These are phyloP conservation scores for Durio zibethinus DNA, from an alignment of 345 rosid genomes.

Conservation along the genomic window DNA sequence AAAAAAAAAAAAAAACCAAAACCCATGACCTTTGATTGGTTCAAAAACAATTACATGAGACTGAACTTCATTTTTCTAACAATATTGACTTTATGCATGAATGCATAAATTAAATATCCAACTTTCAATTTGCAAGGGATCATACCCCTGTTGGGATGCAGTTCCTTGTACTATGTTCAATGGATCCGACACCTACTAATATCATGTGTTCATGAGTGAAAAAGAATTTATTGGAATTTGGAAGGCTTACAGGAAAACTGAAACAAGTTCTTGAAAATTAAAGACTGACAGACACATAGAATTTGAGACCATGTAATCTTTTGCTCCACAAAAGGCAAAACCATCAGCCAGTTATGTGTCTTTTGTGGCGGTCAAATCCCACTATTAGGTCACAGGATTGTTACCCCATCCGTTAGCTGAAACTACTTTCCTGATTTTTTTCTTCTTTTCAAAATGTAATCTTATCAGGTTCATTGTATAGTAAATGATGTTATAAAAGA, in stretches of 20 bases:
- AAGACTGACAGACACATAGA: not conserved
- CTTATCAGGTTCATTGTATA: too few species aligned
- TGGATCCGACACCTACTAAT: not conserved
- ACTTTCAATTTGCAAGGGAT: not conserved
- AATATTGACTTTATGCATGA: not conserved
- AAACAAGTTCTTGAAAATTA: not conserved
- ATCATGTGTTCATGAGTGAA: too few species aligned
- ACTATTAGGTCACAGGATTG: not conserved
- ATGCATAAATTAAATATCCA: not conserved
- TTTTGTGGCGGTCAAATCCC: not conserved
- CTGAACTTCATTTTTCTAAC: too few species aligned
- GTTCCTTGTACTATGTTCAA: not conserved
- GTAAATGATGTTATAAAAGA: too few species aligned
- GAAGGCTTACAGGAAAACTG: not conserved
- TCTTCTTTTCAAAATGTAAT: too few species aligned
- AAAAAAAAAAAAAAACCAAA: too few species aligned
- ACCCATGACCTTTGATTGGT: too few species aligned
- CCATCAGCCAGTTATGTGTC: not conserved
- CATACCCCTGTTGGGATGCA: not conserved
- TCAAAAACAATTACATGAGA: too few species aligned
- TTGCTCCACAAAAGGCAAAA: not conserved
- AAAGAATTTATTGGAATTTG: not conserved
- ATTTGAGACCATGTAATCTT: not conserved
- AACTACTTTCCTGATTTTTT: too few species aligned
- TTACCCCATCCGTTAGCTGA: too few species aligned